Evolutionary conservation across 2,329 filamentous ascomycete species (phyloP), one percentile per base, ranked within the genome.

Genomic region (Ophiostoma angusticollis): DNA sequence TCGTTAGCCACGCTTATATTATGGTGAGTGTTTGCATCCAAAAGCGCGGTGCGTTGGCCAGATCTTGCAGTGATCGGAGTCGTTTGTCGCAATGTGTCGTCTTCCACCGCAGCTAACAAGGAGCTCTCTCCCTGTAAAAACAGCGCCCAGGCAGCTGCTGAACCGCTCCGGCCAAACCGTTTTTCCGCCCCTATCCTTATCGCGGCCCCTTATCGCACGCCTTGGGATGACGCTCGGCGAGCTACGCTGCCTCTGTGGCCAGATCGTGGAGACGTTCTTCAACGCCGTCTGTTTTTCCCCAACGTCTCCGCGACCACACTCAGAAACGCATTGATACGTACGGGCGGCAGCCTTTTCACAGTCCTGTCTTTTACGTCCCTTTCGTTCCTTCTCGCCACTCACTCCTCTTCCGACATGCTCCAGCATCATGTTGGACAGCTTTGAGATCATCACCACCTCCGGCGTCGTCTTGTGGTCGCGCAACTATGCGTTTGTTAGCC

Each of bases 391-490:
- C 6, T 28, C 30, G 13, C n/a, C 14, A 6, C 11, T 9, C 23
- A 16, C 11, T 6, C 8, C 25, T 13, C 11, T 16, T 2, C 11
- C 6, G 3, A 9, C 14, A 38, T 35, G 16, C 39, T 13, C 9
- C 9, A 35, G 40, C 51, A 58, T 50, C 42, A 96, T 96, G 89
- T 65, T 98, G 62, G 91, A 98, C 65, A 81, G 84, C 13, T 98
- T 98, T 59, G 89, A 98, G 62, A 91, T 98, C 49, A 63, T 98
- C 45, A 95, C 89, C 44, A 93, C 89, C 27, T 93, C 87, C 4
- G 91, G 91, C 41, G 87, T 98, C 46, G 91, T 98, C 42, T 74
- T 98, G 40, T 98, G 91, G 91, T 95, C 89, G 45, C 80, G 83
- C 57, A 80, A 78, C 19, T 94, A 89, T 58, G 77, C 80, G 39